phyloP scores from a whole-genome alignment of 192 early-diverging fungal species.

The Podila epicladia region DNA sequence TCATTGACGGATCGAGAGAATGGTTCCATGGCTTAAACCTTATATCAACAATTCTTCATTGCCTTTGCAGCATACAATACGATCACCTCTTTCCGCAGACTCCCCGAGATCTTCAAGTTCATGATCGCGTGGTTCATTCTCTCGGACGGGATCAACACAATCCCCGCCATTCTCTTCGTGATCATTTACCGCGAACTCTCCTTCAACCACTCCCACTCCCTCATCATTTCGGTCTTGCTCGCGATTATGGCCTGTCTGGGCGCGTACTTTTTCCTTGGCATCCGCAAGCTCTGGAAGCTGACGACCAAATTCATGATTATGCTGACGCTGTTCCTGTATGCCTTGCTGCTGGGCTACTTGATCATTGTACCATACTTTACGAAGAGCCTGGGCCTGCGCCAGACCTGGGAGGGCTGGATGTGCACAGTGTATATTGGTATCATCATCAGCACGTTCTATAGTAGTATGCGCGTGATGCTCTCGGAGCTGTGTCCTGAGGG shows the following conservation, averaged over 20 bases:
- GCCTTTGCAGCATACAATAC: constrained; percentile 39
- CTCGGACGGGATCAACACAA: constrained; percentile 68
- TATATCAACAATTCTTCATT: background rate
- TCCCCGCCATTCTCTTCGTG: constrained; percentile 61
- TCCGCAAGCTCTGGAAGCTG: constrained; percentile 57
- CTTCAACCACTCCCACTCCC: constrained; percentile 52
- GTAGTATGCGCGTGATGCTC: constrained; percentile 61
- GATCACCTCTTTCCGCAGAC: constrained; percentile 37
- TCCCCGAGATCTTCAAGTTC: constrained; percentile 64
- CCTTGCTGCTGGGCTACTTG: constrained; percentile 58
- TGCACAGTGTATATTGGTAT: constrained; percentile 53
- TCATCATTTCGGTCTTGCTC: constrained; percentile 58
- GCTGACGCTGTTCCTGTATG: constrained; percentile 42
- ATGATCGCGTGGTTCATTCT: constrained; percentile 74
- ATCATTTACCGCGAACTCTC: constrained; percentile 64
- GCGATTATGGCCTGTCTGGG: constrained; percentile 61
- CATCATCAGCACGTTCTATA: constrained; percentile 59
- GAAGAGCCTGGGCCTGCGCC: constrained; percentile 32
- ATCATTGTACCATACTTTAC: constrained; percentile 55
- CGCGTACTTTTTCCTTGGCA: constrained; percentile 51
- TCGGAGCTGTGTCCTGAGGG: constrained; percentile 70
- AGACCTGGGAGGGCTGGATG: constrained; percentile 30
- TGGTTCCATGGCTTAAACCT: background rate
- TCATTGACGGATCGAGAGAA: background rate
- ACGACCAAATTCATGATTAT: constrained; percentile 60